These are phyloP conservation scores for Fusarium musae DNA, from an alignment of 2,329 filamentous ascomycete species.

Conservation along the genomic window DNA sequence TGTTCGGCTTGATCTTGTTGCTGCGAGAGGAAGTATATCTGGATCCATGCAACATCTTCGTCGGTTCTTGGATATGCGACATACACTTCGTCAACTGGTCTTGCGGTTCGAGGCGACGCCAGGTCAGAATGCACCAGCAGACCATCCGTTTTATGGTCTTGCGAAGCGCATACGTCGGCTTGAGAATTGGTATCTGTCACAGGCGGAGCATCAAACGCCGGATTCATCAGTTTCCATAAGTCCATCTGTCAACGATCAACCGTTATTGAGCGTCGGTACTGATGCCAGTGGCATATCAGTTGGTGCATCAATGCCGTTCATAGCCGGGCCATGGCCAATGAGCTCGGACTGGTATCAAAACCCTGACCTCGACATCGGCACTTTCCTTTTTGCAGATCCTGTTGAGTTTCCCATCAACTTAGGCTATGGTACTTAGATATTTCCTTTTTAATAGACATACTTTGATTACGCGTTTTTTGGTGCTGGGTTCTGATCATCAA, in stretches of 20 bases:
- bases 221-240: not conserved
- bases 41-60: constrained; percentile 40
- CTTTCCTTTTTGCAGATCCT: constrained; percentile 34
- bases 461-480: too few species aligned
- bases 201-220: not conserved
- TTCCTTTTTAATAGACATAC: not conserved
- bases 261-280: not conserved
- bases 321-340: not conserved
- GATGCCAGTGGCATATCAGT: not conserved
- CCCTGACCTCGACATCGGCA: constrained; percentile 16
- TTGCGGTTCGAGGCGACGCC: constrained; percentile 41
- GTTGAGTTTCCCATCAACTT: constrained; percentile 15
- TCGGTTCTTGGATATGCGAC: constrained; percentile 42
- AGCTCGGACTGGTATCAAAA: constrained; percentile 8
- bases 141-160: constrained; percentile 41
- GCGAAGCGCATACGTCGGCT: constrained; percentile 23
- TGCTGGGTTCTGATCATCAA: too few species aligned
- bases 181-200: constrained; percentile 35
- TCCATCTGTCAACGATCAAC: not conserved
- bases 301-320: not conserved
- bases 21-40: constrained; percentile 27
- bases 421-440: not conserved
- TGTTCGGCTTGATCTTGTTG: constrained; percentile 45
- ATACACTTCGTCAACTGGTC: constrained; percentile 44
- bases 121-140: not conserved